A percentile compares a stretch with the other conserved stretches of the same genome.
These are phyloP conservation scores for Arachnopeziza araneosa DNA, from an alignment of 2,329 filamentous ascomycete species.

Conservation along the genomic window DNA sequence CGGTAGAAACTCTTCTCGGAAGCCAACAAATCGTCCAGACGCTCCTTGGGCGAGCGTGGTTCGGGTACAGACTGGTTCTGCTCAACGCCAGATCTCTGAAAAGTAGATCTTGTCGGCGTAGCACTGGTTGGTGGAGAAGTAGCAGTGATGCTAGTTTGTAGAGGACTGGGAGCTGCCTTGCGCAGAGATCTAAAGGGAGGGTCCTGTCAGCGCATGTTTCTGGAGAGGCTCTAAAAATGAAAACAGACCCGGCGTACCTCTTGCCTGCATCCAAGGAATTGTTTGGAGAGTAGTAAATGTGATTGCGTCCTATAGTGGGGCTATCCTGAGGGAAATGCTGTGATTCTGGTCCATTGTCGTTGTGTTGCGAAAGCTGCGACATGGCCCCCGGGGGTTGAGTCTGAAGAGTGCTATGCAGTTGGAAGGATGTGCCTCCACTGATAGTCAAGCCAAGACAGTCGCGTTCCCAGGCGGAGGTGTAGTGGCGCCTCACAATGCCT, in stretches of 20 bases:
- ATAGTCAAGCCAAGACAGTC: conserved; percentile 13
- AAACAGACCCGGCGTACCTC: conserved; percentile 21
- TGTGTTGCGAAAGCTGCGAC: conserved; percentile 30
- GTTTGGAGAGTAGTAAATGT: conserved; percentile 20
- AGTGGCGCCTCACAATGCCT: conserved; percentile 17
- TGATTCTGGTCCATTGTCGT: conserved; percentile 24
- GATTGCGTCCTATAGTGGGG: conserved; percentile 25
- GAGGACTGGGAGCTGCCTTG: conserved; percentile 31
- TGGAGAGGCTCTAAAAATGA: conserved; percentile 5
- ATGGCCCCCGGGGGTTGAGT: conserved; percentile 27
- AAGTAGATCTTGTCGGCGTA: conserved; percentile 28
- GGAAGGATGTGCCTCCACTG: conserved; percentile 10
- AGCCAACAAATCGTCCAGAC: conserved; percentile 31
- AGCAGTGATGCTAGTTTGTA: conserved; percentile 29
- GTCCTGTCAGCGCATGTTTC: conserved; percentile 20
- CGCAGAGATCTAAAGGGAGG: conserved; percentile 25
- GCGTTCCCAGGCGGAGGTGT: conserved; percentile 11
- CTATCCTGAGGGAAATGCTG: conserved; percentile 25
- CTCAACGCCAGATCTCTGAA: conserved; percentile 20
- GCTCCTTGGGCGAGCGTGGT: conserved; percentile 31
- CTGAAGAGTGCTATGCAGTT: conserved; percentile 20
- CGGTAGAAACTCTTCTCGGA: conserved; percentile 31
- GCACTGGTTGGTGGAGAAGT: conserved; percentile 25
- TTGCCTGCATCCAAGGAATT: conserved; percentile 23
- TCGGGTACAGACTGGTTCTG: conserved; percentile 1